Base-by-base conservation (phyloP, 2,329 filamentous ascomycete genomes). In the Sclerotinia glacialis region DNA sequence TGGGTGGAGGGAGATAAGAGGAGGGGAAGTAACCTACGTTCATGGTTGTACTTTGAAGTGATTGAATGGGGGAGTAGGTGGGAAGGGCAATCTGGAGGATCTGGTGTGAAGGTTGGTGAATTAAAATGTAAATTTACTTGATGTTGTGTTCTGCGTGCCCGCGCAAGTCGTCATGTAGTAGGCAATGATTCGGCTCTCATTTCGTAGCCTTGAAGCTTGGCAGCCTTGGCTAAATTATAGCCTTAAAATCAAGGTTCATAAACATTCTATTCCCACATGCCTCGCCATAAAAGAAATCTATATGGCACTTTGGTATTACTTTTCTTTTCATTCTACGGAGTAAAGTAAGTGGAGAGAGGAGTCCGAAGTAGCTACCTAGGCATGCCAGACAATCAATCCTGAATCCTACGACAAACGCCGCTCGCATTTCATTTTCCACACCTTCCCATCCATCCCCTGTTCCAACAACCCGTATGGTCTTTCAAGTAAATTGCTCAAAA, bases 21-120 rank as follows among this genome's bases (percentile, higher is more conserved):
- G 16, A 7, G 44, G 5, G 46, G 31, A 18, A 40, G 12, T 16
- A 14, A 74, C 82, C 69, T 74, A 87, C 86, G 78, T 89, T 88
- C 86, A 88, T 75, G 55, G n/a, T 61, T 26, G 46, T 16, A 11
- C 2, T 11, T 65, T 37, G 18, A n/a, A 12, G 21, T 18, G 5
- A 12, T 31, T 21, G 1, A 21, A 23, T 16, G 12, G 9, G 18
- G 8, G 31, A 8, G 8, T 7, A n/a, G 9, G 7, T 28, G 42
- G 40, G 47, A 14, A 11, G 40, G 50, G 5, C 1, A 16, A 16
- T 16, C 28, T n/a, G 1, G 18, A 18, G 21, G 28, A 6, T 28
- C 28, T 21, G 8, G 2, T 50, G 14, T 26, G 42, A 37, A 26
- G 8, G 44, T 52, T 37, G 37, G 21, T 26, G 68, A 64, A 50